These are phyloP conservation scores for Cornus controversa DNA, from an alignment of 148 eudicot genomes.

Conservation along the genomic window DNA sequence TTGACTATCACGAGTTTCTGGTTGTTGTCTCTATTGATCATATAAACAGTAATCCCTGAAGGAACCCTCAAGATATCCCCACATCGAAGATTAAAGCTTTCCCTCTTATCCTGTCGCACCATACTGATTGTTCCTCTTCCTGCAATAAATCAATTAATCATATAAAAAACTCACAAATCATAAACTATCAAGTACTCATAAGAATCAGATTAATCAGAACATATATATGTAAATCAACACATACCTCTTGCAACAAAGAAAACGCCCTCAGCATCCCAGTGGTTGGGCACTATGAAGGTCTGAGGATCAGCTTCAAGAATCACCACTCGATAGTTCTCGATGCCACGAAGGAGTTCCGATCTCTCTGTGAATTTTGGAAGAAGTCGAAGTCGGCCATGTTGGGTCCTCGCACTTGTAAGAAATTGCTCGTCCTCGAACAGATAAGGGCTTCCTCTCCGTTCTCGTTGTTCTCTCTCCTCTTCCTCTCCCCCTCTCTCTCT, in stretches of 20 bases:
- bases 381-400: slow-evolving; percentile 52
- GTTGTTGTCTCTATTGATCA: slow-evolving; percentile 58
- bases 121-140: slow-evolving; percentile 65
- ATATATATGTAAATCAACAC: no score
- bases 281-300: slow-evolving; percentile 64
- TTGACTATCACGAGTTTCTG: slow-evolving; percentile 52
- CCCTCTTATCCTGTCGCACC: slow-evolving; percentile 47
- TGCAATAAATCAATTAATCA: slow-evolving; percentile 12
- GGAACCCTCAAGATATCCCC: slow-evolving; percentile 70
- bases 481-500: slow-evolving; percentile 20
- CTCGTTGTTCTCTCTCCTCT: slow-evolving; percentile 17
- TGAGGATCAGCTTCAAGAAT: slow-evolving; percentile 75
- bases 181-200: no score
- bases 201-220: no score
- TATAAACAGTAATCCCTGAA: slow-evolving; percentile 59
- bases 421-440: slow-evolving; percentile 69
- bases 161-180: not conserved
- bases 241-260: slow-evolving; percentile 68
- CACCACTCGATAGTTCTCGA: slow-evolving; percentile 62
- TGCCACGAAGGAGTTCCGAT: slow-evolving; percentile 62
- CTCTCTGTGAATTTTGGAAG: slow-evolving; percentile 58
- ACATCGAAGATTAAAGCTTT: slow-evolving; percentile 56
- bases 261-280: slow-evolving; percentile 65
- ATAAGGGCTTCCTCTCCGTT: slow-evolving; percentile 50
- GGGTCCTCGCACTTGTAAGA: slow-evolving; percentile 19